These are phyloP conservation scores for Plicaturopsis crispa DNA, from an alignment of 768 basidiomycete species.

Conservation along the genomic window DNA sequence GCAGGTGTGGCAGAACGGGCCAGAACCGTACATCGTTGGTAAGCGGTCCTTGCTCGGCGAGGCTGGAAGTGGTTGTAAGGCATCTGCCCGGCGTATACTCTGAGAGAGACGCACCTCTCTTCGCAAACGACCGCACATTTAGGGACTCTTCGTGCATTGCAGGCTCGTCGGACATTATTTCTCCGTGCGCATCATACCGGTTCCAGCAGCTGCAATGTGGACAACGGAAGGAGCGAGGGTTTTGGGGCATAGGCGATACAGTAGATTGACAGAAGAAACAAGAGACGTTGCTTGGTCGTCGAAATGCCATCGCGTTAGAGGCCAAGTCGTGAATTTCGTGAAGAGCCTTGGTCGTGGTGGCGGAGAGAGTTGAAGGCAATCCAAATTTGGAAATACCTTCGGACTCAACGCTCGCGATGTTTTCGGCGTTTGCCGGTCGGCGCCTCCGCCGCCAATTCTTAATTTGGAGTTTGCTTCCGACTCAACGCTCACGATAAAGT, in stretches of 20 bases:
- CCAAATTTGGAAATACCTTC: no score
- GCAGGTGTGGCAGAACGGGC: slow-evolving; percentile 81
- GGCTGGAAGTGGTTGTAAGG: slow-evolving; percentile 29
- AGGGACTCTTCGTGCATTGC: slow-evolving; percentile 80
- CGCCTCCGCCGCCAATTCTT: no score
- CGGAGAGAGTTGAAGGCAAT: no score
- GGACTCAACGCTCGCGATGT: no score
- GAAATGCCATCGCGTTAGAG: slow-evolving; percentile 34
- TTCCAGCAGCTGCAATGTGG: slow-evolving; percentile 68
- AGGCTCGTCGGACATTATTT: slow-evolving; percentile 79
- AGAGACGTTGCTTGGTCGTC: slow-evolving; percentile 37
- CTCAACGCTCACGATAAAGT: no score
- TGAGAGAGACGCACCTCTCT: slow-evolving; percentile 44
- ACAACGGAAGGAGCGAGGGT: slow-evolving; percentile 58
- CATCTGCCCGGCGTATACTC: neutral
- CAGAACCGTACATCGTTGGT: slow-evolving; percentile 43
- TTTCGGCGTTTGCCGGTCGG: no score
- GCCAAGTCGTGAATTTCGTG: no score
- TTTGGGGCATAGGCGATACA: slow-evolving; percentile 30
- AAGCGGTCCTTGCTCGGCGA: slow-evolving; percentile 65
- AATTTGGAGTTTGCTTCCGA: no score
- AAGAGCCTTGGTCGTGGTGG: no score
- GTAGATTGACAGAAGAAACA: slow-evolving; percentile 70
- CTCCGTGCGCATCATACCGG: slow-evolving; percentile 59
- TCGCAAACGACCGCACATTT: slow-evolving; percentile 63